Evolutionary conservation across 345 rosid genomes (phyloP).

Genomic region (Odontarrhena argentea): DNA sequence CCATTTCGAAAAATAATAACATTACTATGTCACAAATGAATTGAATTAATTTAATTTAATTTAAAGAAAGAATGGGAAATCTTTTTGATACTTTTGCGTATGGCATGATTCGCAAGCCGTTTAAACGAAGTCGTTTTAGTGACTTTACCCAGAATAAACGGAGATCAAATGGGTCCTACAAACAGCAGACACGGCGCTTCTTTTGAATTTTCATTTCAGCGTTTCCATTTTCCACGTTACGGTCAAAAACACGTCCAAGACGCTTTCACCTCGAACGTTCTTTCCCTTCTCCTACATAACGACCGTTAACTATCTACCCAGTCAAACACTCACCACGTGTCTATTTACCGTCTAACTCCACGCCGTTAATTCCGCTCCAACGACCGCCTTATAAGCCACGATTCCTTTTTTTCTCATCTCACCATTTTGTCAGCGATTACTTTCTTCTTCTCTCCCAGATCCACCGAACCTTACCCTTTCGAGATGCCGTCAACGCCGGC

Average conservation of each 20-base stretch:
- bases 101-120: slow-evolving; percentile 18
- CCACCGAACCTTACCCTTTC: neutral
- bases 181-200: slow-evolving; percentile 37
- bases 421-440: slow-evolving; percentile 21
- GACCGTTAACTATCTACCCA: slow-evolving; percentile 36
- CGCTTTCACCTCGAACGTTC: slow-evolving; percentile 23
- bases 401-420: slow-evolving; percentile 27
- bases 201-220: slow-evolving; percentile 37
- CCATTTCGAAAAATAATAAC: slow-evolving; percentile 19
- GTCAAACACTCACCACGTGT: slow-evolving; percentile 36
- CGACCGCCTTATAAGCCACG: slow-evolving; percentile 29
- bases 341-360: slow-evolving; percentile 27
- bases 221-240: slow-evolving; percentile 28
- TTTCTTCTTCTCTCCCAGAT: slow-evolving; percentile 17
- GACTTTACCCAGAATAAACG: slow-evolving; percentile 34
- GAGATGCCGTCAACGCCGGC: slow-evolving; percentile 34
- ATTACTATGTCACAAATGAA: slow-evolving; percentile 15
- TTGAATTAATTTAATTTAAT: neutral
- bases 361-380: slow-evolving; percentile 35
- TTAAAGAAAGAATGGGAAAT: neutral
- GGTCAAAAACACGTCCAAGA: slow-evolving; percentile 19
- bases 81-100: slow-evolving; percentile 9
- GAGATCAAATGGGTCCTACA: slow-evolving; percentile 39
- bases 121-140: slow-evolving; percentile 15
- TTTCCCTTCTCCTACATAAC: slow-evolving; percentile 14